A percentile compares a stretch with the other conserved stretches of the same genome.
Evolutionary conservation across 2,329 filamentous ascomycete species (phyloP).

Genomic region (Aspergillus pseudonomiae): DNA sequence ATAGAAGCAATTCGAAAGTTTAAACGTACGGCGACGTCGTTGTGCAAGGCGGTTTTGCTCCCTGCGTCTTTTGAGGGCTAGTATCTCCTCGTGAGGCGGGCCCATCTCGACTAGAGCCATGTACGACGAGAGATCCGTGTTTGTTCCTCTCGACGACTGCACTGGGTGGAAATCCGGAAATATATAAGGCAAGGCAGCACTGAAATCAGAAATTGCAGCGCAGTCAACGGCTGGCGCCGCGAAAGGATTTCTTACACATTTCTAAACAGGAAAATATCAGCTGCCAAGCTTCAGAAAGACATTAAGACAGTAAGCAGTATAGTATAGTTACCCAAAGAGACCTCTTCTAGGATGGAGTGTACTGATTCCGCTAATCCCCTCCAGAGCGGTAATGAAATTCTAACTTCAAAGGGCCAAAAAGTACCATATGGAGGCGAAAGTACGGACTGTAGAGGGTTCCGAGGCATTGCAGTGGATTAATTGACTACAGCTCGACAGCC

Average conservation of each 20-base stretch:
- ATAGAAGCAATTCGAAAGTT: background rate
- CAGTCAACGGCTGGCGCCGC: background rate
- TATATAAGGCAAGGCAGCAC: background rate
- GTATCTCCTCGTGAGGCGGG: background rate
- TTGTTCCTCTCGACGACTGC: too few relatives aligned
- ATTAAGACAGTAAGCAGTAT: background rate
- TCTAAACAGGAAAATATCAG: too few relatives aligned
- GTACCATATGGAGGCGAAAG: background rate
- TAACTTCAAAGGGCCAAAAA: background rate
- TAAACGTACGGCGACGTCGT: background rate
- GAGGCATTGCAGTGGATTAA: background rate
- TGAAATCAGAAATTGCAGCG: background rate
- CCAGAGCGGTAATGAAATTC: background rate
- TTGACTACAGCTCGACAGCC: background rate
- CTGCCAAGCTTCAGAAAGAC: background rate
- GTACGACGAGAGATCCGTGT: too few relatives aligned
- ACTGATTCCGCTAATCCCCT: background rate
- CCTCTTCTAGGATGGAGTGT: background rate
- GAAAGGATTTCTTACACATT: background rate
- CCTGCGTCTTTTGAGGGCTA: background rate
- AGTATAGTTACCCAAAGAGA: too few relatives aligned
- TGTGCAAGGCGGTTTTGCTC: conserved; percentile 2
- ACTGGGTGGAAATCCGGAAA: background rate
- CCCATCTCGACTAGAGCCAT: background rate
- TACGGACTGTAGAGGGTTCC: background rate